These are phyloP conservation scores for Melanomma pulvis-pyrius DNA, from an alignment of 495 filamentous ascomycete species.

Conservation along the genomic window DNA sequence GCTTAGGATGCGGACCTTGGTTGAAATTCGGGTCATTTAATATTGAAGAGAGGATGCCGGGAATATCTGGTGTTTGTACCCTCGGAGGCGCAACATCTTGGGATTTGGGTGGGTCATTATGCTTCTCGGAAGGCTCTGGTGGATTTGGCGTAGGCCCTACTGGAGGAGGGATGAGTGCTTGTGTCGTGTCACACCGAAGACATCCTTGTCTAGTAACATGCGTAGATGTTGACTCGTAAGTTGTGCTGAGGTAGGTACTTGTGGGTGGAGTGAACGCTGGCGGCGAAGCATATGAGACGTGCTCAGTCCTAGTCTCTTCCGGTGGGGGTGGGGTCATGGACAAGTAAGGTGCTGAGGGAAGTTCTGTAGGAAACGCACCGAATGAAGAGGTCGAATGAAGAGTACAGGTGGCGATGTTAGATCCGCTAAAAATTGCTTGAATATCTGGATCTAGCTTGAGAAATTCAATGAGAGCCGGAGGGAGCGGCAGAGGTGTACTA, in stretches of 20 bases:
- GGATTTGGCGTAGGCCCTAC: not conserved
- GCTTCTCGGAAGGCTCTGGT: slow-evolving; percentile 7
- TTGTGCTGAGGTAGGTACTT: slow-evolving; percentile 17
- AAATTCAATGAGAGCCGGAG: slow-evolving; percentile 14
- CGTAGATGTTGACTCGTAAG: slow-evolving; percentile 12
- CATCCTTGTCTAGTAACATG: slow-evolving; percentile 17
- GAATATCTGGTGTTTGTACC: slow-evolving; percentile 14
- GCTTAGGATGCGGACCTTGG: not conserved
- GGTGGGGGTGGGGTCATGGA: not conserved
- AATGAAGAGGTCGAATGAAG: not conserved
- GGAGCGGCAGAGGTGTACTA: slow-evolving; percentile 5
- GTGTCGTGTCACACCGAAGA: not conserved
- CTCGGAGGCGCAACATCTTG: too few species aligned
- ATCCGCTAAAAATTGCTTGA: slow-evolving; percentile 14
- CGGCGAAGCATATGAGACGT: not conserved
- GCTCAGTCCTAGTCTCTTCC: not conserved
- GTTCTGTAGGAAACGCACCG: not conserved
- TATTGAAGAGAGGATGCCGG: slow-evolving; percentile 11
- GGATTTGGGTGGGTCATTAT: not conserved
- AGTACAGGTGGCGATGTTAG: slow-evolving; percentile 33
- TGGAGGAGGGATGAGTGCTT: not conserved
- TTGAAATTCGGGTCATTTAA: slow-evolving; percentile 13
- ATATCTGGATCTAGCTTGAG: slow-evolving; percentile 9
- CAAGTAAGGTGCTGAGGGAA: too few species aligned
- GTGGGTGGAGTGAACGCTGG: not conserved